Percentiles rank a stretch among this genome's conserved stretches.
phyloP scores from a whole-genome alignment of 2,329 filamentous ascomycete genomes.

The Sporothrix globosa region DNA sequence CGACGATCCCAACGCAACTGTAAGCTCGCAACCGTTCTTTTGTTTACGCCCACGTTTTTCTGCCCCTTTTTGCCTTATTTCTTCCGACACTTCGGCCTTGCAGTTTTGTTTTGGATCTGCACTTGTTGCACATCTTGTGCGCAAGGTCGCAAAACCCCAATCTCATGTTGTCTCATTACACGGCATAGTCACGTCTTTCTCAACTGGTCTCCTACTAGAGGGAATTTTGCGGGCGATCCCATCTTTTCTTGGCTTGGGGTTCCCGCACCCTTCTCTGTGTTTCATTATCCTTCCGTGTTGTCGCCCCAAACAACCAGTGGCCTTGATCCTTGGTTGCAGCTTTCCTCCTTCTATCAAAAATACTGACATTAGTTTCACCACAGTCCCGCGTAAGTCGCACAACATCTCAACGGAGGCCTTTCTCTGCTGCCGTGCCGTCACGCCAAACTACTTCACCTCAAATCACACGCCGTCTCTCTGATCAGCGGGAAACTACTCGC shows the following conservation, averaged over 20 bases:
- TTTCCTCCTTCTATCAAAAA: background rate
- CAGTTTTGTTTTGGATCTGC: conserved; percentile 3
- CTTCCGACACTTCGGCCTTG: background rate
- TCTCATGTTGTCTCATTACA: conserved; percentile 31
- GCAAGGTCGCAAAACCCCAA: background rate
- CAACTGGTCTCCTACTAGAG: background rate
- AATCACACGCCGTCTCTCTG: conserved; percentile 58
- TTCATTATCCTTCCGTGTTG: background rate
- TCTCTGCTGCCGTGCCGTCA: conserved; percentile 56
- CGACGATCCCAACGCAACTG: conserved; percentile 49
- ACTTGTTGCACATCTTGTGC: background rate
- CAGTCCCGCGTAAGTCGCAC: conserved; percentile 55
- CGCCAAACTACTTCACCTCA: conserved; percentile 55
- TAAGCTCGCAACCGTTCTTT: conserved; percentile 47
- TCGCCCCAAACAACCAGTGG: conserved; percentile 15
- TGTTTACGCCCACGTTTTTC: conserved; percentile 23
- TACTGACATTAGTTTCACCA: conserved; percentile 13
- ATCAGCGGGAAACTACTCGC: conserved; percentile 56
- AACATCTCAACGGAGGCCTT: conserved; percentile 55
- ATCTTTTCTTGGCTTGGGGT: background rate
- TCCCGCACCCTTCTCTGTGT: background rate
- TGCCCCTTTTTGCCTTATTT: background rate
- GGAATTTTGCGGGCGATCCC: background rate
- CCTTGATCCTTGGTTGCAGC: background rate
- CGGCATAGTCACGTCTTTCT: conserved; percentile 21